A percentile compares a stretch with the other conserved stretches of the same genome.
Conservation (phyloP, 73 alveolate species). For the Uronychia setigera region DNA sequence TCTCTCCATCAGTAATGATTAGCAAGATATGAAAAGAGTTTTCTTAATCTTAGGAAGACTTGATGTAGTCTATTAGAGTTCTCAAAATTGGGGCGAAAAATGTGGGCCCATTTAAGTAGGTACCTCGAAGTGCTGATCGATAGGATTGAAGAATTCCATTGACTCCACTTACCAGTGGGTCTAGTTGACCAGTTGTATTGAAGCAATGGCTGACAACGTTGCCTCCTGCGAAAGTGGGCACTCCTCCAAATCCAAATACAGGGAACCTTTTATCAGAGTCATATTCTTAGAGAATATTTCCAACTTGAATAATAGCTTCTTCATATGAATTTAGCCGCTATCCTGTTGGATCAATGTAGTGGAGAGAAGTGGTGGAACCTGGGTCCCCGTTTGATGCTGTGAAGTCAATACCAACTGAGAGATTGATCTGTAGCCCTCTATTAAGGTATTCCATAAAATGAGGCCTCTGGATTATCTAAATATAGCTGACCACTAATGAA, state of each 20-base stretch:
- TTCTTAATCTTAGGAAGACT: too few relatives aligned
- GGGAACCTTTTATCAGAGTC: conserved; percentile 82
- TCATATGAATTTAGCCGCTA: conserved; percentile 80
- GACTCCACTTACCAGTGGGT: conserved; percentile 60
- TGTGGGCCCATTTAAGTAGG: conserved; percentile 86
- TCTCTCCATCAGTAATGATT: conserved; percentile 94
- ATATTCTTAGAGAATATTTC: conserved; percentile 81
- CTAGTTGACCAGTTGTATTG: conserved; percentile 54
- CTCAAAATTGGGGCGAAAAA: conserved; percentile 64
- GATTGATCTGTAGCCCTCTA: conserved; percentile 81
- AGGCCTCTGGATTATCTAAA: conserved; percentile 6
- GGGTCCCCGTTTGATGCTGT: conserved; percentile 92
- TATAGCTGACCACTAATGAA: not conserved
- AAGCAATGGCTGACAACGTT: conserved; percentile 73
- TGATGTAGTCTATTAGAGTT: conserved; percentile 51
- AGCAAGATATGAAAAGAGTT: conserved; percentile 71
- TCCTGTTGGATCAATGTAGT: conserved; percentile 69
- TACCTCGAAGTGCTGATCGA: conserved; percentile 46
- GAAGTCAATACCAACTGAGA: conserved; percentile 85
- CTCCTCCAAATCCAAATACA: conserved; percentile 87
- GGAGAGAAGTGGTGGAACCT: conserved; percentile 76
- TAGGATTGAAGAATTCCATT: conserved; percentile 74
- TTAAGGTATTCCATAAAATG: conserved; percentile 86
- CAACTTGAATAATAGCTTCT: conserved; percentile 78
- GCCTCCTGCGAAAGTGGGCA: conserved; percentile 41